These are phyloP conservation scores for Xylaria intraflava DNA, from an alignment of 495 filamentous ascomycete species.

Conservation along the genomic window DNA sequence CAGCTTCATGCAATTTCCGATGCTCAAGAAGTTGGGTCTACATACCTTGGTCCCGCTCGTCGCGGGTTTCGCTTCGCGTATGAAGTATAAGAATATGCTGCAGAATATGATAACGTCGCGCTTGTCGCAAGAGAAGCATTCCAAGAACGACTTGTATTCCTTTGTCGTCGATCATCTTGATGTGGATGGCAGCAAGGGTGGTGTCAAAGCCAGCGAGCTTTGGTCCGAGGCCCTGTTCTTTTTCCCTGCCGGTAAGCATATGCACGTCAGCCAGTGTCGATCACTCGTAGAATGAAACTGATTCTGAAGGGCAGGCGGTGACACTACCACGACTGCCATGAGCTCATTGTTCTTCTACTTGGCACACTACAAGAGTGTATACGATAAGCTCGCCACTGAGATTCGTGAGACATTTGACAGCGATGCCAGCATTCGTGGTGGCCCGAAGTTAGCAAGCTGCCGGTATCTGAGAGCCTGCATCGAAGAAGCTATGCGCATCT, in stretches of 20 bases:
- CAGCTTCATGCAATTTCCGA: constrained; percentile 13
- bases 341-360: constrained; percentile 12
- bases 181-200: too few relatives aligned
- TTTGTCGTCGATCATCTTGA: constrained; percentile 37
- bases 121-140: constrained; percentile 4
- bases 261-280: too few relatives aligned
- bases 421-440: constrained; percentile 28
- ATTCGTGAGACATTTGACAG: constrained; percentile 31
- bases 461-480: constrained; percentile 45
- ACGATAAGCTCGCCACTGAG: constrained; percentile 36
- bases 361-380: constrained; percentile 27
- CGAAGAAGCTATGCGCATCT: constrained; percentile 54
- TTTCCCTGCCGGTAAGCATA: too few relatives aligned
- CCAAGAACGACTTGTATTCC: constrained; percentile 14
- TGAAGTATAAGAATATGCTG: background rate
- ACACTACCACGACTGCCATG: constrained; percentile 8
- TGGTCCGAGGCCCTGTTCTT: constrained; percentile 18
- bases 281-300: too few relatives aligned
- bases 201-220: constrained; percentile 13
- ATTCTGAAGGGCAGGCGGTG: constrained; percentile 15
- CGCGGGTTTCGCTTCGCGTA: background rate
- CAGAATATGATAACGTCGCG: constrained; percentile 12
- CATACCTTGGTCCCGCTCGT: background rate
- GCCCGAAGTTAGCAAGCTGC: constrained; percentile 39
- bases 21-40: background rate